Base-by-base conservation (phyloP, 257 asterid genomes). In the Solanum sejunctum region DNA sequence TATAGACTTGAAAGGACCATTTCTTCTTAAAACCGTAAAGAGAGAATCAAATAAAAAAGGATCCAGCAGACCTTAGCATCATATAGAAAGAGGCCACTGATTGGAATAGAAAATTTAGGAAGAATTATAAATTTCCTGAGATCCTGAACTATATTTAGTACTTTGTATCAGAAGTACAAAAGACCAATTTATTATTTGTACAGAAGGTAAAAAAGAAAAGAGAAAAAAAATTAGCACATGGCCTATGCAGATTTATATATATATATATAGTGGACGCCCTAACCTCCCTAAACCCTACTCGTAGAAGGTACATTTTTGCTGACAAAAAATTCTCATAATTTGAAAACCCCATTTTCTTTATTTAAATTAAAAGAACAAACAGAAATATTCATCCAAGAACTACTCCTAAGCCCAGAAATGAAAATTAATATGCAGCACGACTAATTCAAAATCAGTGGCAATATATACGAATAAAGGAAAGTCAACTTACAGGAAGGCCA, bases 401-500 rank as follows among this genome's bases (percentile, higher is more conserved):
- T 51, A 77, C 64, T 52, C 10, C 82, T 52, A 77, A 77, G 45
- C 63, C 26, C 57, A 54, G 23, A 81, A 81, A 79, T 81, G 60
- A 80, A 49, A 72, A 43, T n/a, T 7, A 72, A 12, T 13, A 39
- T 66, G 66, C 47, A 10, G 61, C 11, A 49, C 10, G 20, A 71
- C 18, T 28, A 63, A 51, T 21, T 8, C 1, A 80, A 81, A 17
- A 36, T 16, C 52, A 61, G 49, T 36, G 72, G 36, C n/a, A 16
- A 57, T 61, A 32, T 3, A 39, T 54, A 12, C 43, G 49, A 52
- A 7, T 54, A 56, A 52, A 7, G 9, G 32, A 77, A 63, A 45
- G 69, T 47, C 52, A 52, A 28, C 98, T 92, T 88, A 96, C 99
- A 87, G 99, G 99, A 73, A 96, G 98, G 84, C 99, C 99, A 88